Evolutionary conservation across 2,329 filamentous ascomycete genomes (phyloP).

Genomic region (Colletotrichum theobromicola): DNA sequence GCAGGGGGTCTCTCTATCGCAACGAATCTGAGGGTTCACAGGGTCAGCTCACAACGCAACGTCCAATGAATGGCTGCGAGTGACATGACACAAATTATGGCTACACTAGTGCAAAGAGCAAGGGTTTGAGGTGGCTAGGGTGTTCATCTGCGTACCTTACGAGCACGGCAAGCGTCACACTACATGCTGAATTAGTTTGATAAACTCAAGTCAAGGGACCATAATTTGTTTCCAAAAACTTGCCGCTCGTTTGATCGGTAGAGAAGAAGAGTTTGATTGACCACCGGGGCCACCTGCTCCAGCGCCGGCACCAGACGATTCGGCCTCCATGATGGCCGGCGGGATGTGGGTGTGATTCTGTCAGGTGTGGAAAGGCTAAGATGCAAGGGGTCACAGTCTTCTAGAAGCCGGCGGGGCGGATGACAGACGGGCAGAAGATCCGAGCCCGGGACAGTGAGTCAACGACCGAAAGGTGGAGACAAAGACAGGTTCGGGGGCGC

Average conservation of each 20-base stretch:
- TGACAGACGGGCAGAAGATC: not conserved
- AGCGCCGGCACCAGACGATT: not conserved
- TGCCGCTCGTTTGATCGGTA: slow-evolving; percentile 16
- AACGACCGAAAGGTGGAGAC: not conserved
- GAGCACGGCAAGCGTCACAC: slow-evolving; percentile 37
- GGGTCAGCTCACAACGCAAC: not conserved
- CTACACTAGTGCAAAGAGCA: slow-evolving; percentile 23
- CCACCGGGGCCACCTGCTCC: not conserved
- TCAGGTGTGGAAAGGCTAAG: not conserved
- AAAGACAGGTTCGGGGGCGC: not conserved
- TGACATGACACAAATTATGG: slow-evolving; percentile 37
- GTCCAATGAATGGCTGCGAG: slow-evolving; percentile 29
- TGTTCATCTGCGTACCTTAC: slow-evolving; percentile 30
- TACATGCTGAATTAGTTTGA: slow-evolving; percentile 10
- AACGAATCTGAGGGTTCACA: not conserved
- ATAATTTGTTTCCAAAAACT: not conserved
- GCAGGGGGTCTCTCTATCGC: slow-evolving; percentile 6
- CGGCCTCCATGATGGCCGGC: slow-evolving; percentile 2
- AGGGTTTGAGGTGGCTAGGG: slow-evolving; percentile 30
- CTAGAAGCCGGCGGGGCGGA: not conserved
- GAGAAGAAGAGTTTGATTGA: not conserved
- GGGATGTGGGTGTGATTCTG: not conserved
- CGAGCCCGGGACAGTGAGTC: not conserved
- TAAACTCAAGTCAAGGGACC: not conserved
- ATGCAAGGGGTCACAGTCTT: not conserved